A percentile compares a stretch with the other conserved stretches of the same genome.
Conservation (phyloP, 2,329 filamentous ascomycete species). For the Pseudocercospora cruenta region DNA sequence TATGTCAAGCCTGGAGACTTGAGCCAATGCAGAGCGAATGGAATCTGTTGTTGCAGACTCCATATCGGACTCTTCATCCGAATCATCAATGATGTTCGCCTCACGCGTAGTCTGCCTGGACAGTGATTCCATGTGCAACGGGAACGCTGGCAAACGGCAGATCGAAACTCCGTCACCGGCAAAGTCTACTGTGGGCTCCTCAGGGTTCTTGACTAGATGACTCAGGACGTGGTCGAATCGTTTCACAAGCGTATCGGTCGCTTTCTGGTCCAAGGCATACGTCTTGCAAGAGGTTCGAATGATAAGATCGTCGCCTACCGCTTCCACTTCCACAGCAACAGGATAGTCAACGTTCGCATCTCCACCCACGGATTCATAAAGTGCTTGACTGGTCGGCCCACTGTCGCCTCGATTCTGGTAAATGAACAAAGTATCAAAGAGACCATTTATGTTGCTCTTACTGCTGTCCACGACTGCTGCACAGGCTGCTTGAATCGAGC, state of each 20-base stretch:
- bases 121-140: constrained; percentile 16
- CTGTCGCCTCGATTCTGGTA: constrained; percentile 61
- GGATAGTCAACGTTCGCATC: constrained; percentile 77
- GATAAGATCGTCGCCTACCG: constrained; percentile 56
- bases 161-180: constrained; percentile 59
- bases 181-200: constrained; percentile 60
- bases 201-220: constrained; percentile 56
- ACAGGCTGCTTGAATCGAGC: constrained; percentile 64
- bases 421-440: constrained; percentile 69
- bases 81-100: neutral
- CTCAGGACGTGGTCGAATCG: constrained; percentile 63
- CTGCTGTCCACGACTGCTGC: constrained; percentile 11
- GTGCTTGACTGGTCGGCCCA: constrained; percentile 19
- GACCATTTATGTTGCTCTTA: constrained; percentile 43
- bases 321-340: constrained; percentile 79
- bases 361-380: constrained; percentile 68
- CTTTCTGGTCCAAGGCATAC: constrained; percentile 52
- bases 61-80: constrained; percentile 13
- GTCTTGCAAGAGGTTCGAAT: constrained; percentile 76
- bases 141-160: constrained; percentile 63
- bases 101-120: constrained; percentile 12
- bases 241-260: constrained; percentile 57
- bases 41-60: constrained; percentile 6
- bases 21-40: constrained; percentile 53
- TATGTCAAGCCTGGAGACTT: constrained; percentile 64